Evolutionary conservation across 805 yeast species (phyloP).

Genomic region (Torulaspora microellipsoides): DNA sequence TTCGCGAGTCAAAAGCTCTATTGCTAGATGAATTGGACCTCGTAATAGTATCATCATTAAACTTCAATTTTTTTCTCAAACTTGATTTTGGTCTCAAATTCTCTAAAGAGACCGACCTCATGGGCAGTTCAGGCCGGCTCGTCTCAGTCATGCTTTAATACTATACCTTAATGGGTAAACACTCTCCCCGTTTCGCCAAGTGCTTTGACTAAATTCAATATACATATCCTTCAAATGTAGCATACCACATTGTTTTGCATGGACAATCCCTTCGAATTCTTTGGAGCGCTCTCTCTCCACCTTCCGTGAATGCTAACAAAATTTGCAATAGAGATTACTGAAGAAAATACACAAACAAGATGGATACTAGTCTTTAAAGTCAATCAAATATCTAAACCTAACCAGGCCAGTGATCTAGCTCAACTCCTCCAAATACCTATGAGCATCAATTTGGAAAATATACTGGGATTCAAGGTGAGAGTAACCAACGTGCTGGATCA

Average conservation of each 20-base stretch:
- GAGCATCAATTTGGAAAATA: slow-evolving; percentile 29
- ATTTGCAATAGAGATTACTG: no score
- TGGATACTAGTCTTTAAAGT: no score
- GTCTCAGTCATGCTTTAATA: slow-evolving; percentile 5
- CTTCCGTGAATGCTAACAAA: no score
- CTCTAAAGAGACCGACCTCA: slow-evolving; percentile 17
- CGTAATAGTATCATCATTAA: slow-evolving; percentile 16
- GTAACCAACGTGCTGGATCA: slow-evolving; percentile 57
- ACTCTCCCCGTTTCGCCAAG: no score
- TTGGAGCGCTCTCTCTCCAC: no score
- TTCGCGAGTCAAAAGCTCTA: slow-evolving; percentile 1
- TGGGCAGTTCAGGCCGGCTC: slow-evolving; percentile 9
- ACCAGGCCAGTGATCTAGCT: neutral
- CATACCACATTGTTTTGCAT: no score
- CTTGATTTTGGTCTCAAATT: slow-evolving; percentile 12
- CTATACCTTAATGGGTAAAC: no score
- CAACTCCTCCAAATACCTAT: slow-evolving; percentile 10
- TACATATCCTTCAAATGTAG: no score
- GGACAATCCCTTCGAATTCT: no score
- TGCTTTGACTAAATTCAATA: no score
- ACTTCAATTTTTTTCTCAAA: slow-evolving; percentile 9
- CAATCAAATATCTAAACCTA: no score
- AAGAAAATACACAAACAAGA: no score
- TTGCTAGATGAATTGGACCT: slow-evolving; percentile 4
- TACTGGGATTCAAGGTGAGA: slow-evolving; percentile 45